These are phyloP conservation scores for Geranium rotundifolium DNA, from an alignment of 345 rosid species.

Conservation along the genomic window DNA sequence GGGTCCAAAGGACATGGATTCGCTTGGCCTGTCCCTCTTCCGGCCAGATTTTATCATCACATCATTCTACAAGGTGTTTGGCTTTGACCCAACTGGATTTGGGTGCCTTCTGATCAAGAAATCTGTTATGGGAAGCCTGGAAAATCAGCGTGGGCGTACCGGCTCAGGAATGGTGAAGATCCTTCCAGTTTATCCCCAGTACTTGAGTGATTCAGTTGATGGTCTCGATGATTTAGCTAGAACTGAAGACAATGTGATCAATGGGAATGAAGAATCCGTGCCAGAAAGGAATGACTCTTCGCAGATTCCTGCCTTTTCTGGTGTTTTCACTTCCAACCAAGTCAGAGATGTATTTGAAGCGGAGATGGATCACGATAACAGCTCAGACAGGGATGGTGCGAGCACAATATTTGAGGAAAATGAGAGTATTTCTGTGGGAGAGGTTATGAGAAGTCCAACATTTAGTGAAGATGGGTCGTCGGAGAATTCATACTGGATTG, in stretches of 20 bases:
- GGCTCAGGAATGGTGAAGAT: conserved; percentile 77
- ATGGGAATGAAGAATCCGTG: conserved; percentile 27
- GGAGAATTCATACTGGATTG: conserved; percentile 59
- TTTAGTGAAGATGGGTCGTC: conserved; percentile 63
- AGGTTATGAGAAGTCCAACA: conserved; percentile 63
- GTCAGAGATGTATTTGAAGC: conserved; percentile 74
- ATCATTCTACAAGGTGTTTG: conserved; percentile 67
- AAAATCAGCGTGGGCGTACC: conserved; percentile 48
- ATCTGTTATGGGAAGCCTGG: conserved; percentile 66
- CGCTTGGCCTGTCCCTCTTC: conserved; percentile 71
- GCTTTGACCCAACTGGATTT: conserved; percentile 71
- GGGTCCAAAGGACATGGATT: conserved; percentile 90
- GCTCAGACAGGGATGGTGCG: conserved; percentile 67
- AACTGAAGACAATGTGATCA: conserved; percentile 27
- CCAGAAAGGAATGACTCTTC: conserved; percentile 26
- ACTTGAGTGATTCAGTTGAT: conserved; percentile 66
- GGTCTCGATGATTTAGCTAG: conserved; percentile 47
- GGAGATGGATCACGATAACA: conserved; percentile 56
- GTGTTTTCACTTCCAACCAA: conserved; percentile 59
- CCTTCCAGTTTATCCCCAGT: conserved; percentile 53
- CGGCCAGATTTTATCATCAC: conserved; percentile 83
- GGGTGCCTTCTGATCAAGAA: conserved; percentile 83
- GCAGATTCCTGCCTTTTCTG: conserved; percentile 64
- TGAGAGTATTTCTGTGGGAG: conserved; percentile 69
- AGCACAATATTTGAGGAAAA: conserved; percentile 74